Base-by-base conservation (phyloP, 2,329 filamentous ascomycete genomes). In the Helotiales sp. region DNA sequence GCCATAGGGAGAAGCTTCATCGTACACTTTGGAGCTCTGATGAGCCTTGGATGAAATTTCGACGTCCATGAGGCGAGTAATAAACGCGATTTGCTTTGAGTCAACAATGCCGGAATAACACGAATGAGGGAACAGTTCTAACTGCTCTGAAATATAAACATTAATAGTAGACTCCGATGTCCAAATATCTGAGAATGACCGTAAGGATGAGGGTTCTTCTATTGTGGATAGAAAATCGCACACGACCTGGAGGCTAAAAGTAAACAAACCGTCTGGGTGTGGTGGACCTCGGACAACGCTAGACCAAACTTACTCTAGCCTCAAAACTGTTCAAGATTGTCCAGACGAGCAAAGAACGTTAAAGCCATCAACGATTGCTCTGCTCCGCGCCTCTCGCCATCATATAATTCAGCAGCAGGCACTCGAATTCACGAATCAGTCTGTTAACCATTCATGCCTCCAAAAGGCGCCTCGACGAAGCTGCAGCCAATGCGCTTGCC, bases 401-500 rank as follows among this genome's bases (percentile, higher is more conserved):
- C 22, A 46, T 15, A 24, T 24, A 53, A 42, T 33, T 5, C 15
- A 27, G 40, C n/a, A 27, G 12, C 13, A 10, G 17, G 17, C 36
- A 13, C n/a, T 44, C 40, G 10, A 24, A 4, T 5, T 4, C 19
- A n/a, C 9, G 9, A 44, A 12, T 25, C 5, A 12, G 10, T 10
- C 3, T 12, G 10, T 1, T 2, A 25, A 44, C 34, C 10, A 27
- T 3, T 27, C n/a, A 44, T 74, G 72, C 68, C 72, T 17, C 69
- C 71, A 22, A 73, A 72, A 62, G 66, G 66, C 51, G 52, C 63
- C 54, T 55, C 62, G 8, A 71, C 71, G 4, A 66, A 67, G 33
- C 58, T 70, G 52, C 59, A 67, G 48, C 69, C 71, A 0, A 70
- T 71, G 63, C 70, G 68, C 52, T 76, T 86, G 13, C 83, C 83